phyloP scores from a whole-genome alignment of 306 rosid species.

The Vigna unguiculata region DNA sequence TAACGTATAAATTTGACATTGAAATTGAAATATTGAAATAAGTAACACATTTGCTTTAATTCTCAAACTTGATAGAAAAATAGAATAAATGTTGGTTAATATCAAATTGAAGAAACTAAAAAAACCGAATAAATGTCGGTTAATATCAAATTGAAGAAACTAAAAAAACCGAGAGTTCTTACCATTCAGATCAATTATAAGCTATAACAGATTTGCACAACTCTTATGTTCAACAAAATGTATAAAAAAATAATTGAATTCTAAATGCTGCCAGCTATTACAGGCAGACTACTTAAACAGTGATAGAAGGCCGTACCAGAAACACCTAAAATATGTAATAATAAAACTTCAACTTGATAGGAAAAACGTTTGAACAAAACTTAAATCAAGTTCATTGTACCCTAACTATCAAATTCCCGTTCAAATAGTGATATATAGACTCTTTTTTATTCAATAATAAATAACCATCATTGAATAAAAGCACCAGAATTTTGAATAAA shows the following conservation, averaged over 20 bases:
- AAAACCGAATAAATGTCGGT: too few species aligned
- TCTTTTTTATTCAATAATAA: background rate
- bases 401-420: background rate
- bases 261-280: background rate
- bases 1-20: background rate
- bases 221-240: conserved; percentile 24
- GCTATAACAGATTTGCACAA: background rate
- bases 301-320: conserved; percentile 15
- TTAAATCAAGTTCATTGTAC: background rate
- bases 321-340: background rate
- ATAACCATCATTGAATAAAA: background rate
- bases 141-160: background rate
- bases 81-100: too few species aligned
- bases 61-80: background rate
- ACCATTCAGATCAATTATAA: background rate
- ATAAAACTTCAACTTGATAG: background rate
- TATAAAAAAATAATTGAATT: background rate
- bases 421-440: background rate
- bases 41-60: background rate
- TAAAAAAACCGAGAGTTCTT: background rate
- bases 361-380: background rate
- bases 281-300: background rate
- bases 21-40: too few species aligned
- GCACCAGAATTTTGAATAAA: background rate
- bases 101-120: too few species aligned